A percentile compares a stretch with the other conserved stretches of the same genome.
Evolutionary conservation across 2,329 filamentous ascomycete species (phyloP).

Genomic region (Nakataea oryzae): DNA sequence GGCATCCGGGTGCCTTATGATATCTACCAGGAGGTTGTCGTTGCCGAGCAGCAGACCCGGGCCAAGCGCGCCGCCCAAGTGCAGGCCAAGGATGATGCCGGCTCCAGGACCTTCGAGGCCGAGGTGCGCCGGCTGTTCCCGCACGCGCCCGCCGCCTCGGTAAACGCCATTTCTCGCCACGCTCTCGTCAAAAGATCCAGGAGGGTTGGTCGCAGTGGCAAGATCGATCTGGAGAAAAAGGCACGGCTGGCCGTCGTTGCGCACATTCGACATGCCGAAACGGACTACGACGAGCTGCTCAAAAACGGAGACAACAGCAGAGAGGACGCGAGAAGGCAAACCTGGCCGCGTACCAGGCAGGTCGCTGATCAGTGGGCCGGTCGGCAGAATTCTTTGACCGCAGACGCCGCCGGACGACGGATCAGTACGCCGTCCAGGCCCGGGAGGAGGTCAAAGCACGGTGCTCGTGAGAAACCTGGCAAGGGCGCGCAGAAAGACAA

Average conservation of each 20-base stretch:
- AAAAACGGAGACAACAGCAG: not conserved
- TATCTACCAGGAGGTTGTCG: conserved; percentile 18
- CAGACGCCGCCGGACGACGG: not conserved
- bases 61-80: conserved; percentile 20
- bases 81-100: conserved; percentile 20
- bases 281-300: conserved; percentile 32
- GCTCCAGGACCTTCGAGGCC: conserved; percentile 19
- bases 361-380: conserved; percentile 1
- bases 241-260: conserved; percentile 35
- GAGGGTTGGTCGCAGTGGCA: conserved; percentile 34
- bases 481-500: not conserved
- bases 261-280: conserved; percentile 36
- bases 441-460: not conserved
- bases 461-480: not conserved
- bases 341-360: not conserved
- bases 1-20: conserved; percentile 28
- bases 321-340: not conserved
- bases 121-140: conserved; percentile 28
- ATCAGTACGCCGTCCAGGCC: not conserved
- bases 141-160: conserved; percentile 22
- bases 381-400: not conserved
- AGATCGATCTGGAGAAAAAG: conserved; percentile 24
- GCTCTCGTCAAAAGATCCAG: conserved; percentile 33
- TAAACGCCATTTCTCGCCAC: conserved; percentile 24
- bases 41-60: conserved; percentile 19